Percentiles rank a stretch among this genome's conserved stretches.
Conservation (phyloP, 2,329 filamentous ascomycete species). For the Lachnum nothofagi region DNA sequence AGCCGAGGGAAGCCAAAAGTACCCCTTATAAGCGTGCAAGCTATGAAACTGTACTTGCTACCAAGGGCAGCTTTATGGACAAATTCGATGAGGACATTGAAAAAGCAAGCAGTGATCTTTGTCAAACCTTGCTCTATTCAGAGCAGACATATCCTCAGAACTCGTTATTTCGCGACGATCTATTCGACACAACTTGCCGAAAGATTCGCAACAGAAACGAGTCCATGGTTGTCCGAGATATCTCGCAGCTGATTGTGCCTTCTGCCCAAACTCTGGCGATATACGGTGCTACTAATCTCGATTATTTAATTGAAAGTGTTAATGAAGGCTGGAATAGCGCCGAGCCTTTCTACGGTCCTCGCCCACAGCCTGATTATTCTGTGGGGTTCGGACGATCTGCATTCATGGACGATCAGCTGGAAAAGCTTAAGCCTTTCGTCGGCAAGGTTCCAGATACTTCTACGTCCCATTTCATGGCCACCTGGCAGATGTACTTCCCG, state of each 20-base stretch:
- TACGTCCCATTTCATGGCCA: slow-evolving; percentile 39
- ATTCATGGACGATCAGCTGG: slow-evolving; percentile 41
- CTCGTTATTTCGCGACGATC: slow-evolving; percentile 36
- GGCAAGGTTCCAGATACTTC: slow-evolving; percentile 23
- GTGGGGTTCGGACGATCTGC: slow-evolving; percentile 37
- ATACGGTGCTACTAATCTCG: slow-evolving; percentile 35
- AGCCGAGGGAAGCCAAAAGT: slow-evolving; percentile 37
- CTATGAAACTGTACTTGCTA: slow-evolving; percentile 36
- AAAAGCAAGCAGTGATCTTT: slow-evolving; percentile 32
- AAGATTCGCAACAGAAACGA: slow-evolving; percentile 35
- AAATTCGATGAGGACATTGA: slow-evolving; percentile 33
- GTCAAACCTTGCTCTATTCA: slow-evolving; percentile 30
- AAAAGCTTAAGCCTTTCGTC: slow-evolving; percentile 38
- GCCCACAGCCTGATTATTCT: slow-evolving; percentile 42
- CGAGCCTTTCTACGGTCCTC: slow-evolving; percentile 34
- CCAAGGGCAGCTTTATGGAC: slow-evolving; percentile 39
- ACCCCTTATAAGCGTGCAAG: slow-evolving; percentile 34
- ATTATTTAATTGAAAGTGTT: slow-evolving; percentile 36
- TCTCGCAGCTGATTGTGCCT: slow-evolving; percentile 24
- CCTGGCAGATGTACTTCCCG: slow-evolving; percentile 45
- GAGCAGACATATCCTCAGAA: slow-evolving; percentile 32
- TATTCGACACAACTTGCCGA: slow-evolving; percentile 35
- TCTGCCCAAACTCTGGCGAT: slow-evolving; percentile 7
- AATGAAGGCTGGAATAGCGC: slow-evolving; percentile 41
- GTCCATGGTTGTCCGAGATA: slow-evolving; percentile 30